These are phyloP conservation scores for Fraxinus albicans DNA, from an alignment of 305 asterid species.

Conservation along the genomic window DNA sequence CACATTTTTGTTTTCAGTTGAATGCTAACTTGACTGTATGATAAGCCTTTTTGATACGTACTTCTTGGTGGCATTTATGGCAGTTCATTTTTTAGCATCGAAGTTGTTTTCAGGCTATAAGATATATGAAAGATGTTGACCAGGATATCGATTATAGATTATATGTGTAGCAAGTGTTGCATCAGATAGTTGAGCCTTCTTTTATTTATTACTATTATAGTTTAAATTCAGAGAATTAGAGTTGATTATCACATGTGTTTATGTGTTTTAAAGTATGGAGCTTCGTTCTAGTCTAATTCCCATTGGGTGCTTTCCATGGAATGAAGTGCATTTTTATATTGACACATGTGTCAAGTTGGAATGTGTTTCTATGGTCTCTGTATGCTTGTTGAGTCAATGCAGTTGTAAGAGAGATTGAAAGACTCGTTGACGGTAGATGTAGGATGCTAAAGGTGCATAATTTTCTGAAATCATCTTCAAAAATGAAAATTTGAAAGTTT, in stretches of 20 bases:
- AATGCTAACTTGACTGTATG: background rate
- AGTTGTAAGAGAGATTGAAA: background rate
- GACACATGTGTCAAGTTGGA: background rate
- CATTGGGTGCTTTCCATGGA: background rate
- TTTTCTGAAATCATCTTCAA: background rate
- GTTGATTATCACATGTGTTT: background rate
- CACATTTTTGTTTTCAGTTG: background rate
- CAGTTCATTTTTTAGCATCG: background rate
- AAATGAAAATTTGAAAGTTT: background rate
- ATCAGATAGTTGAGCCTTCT: background rate
- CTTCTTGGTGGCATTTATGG: background rate
- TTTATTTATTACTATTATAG: background rate
- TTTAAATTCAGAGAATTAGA: background rate
- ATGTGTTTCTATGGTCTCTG: background rate
- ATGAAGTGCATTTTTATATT: background rate
- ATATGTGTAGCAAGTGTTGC: background rate
- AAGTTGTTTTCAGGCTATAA: background rate
- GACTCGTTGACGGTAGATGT: background rate
- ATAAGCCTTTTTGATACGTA: background rate
- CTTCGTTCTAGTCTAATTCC: background rate
- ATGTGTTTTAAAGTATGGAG: background rate
- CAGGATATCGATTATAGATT: background rate
- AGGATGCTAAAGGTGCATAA: background rate
- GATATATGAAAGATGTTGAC: background rate
- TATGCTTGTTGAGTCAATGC: background rate